Evolutionary conservation across 2,329 filamentous ascomycete genomes (phyloP), one percentile per base, ranked within the genome.

Genomic region (Aspergillus terreus): DNA sequence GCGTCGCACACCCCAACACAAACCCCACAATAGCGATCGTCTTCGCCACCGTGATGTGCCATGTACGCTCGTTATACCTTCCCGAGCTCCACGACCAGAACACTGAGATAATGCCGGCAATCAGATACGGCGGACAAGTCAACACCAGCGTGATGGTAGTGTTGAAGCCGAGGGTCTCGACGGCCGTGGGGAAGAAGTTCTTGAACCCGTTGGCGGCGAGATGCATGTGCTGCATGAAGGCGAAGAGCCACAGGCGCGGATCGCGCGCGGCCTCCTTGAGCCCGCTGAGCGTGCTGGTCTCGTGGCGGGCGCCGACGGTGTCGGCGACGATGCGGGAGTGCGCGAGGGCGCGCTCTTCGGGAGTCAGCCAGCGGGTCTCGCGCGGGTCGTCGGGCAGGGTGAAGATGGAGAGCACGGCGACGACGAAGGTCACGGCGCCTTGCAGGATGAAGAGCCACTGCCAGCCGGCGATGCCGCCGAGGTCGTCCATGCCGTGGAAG

Each of bases 401-500:
- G 44, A 77, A 65, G 47, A 72, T 67, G 1, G 72, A 71, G 6
- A 69, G 51, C 12, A 74, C 49, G 5, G 74, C 76, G 51, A 77
- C 67, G 4, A 64, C 60, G 17, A 76, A 68, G 3, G 76, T 78
- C 19, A 74, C 70, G 35, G 71, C 72, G 6, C 82, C 82, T 58
- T 84, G 80, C 44, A 85, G 70, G 40, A 56, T 56, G 38, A 56
- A 56, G 14, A 56, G 54, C 54, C 54, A 56, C 19, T 79, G 71
- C 82, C 82, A 85, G 1, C 81, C 81, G 0, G 76, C 68, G 46
- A 83, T 75, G 2, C 81, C 80, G 9, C 77, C 62, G 2, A 75
- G 70, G 7, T 79, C 79, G 51, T 83, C 74, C 77, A 84, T 81
- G 56, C 80, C 80, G 38, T 76, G 80, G 52, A 83, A 65, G 4